Evolutionary conservation across 2,329 filamentous ascomycete species (phyloP), one percentile per base, ranked within the genome.

Genomic region (Tolypocladium capitatum): DNA sequence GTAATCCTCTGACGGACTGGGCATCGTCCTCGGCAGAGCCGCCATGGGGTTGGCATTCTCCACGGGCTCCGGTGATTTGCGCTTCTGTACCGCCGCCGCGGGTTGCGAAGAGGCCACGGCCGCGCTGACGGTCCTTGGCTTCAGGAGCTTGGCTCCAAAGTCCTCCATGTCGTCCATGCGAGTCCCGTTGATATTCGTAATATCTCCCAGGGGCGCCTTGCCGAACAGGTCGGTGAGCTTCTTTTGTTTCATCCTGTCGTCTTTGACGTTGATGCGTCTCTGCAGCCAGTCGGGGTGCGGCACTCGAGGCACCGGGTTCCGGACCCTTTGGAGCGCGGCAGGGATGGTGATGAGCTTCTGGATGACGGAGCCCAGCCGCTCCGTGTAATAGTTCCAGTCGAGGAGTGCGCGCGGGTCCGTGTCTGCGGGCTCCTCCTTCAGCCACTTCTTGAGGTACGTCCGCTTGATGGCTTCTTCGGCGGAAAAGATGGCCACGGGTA

Each of bases 321-420:
- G 79, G 48, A 98, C 77, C 67, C 95, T 97, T 63, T 98, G 92
- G 45, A 98, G 73, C 3, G 94, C 92, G 16, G 92, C 94, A 2
- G 92, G 92, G 55, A 99, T 99, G 1, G 94, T 98, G 61, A 99
- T 95, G 48, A 99, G 78, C 65, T 99, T 99, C 67, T 99, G 92
- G 46, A 99, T 94, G 48, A 98, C 92, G 0, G 91, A 97, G 1
- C 90, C 91, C 20, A 99, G 73, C 68, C 92, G 88, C 60, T 98
- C 94, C 2, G 90, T 74, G 62, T 99, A 99, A 66, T 99, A 99
- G 55, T 89, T 78, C 92, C 92, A 99, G 63, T 98, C 92, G 46
- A 98, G 82, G 13, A 98, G 75, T 20, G 80, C 83, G 58, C 94
- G 78, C 7, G 90, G 90, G 63, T 98, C 92, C 64, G 92, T 94